These are phyloP conservation scores for Cinnamomum micranthum DNA, from an alignment of 164 flowering plant species.

Conservation along the genomic window DNA sequence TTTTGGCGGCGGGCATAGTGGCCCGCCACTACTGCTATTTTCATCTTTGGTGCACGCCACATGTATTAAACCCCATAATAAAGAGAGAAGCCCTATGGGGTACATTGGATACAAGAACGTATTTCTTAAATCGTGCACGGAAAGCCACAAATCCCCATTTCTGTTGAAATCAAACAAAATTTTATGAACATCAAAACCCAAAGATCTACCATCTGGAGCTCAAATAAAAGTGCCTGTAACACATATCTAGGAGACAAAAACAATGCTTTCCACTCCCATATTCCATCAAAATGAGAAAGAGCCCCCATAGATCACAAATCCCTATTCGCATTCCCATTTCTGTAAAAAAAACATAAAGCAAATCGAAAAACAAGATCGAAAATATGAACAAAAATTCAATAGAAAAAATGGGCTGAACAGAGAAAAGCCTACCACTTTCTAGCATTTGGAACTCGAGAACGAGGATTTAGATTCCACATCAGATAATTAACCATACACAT, in stretches of 20 bases:
- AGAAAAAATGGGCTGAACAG: not conserved
- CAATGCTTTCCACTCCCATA: too few relatives aligned
- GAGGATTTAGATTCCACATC: not conserved
- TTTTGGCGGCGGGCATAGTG: too few relatives aligned
- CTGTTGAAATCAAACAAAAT: not conserved
- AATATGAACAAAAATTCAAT: not conserved
- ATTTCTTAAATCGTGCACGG: too few relatives aligned
- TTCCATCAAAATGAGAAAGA: too few relatives aligned
- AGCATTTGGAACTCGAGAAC: not conserved
- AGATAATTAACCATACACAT: not conserved
- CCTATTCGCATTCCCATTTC: not conserved
- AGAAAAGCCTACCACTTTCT: not conserved
- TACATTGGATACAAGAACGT: too few relatives aligned
- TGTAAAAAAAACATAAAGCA: not conserved
- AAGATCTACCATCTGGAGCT: too few relatives aligned
- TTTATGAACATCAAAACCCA: not conserved
- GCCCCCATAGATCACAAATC: not conserved
- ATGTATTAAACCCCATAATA: too few relatives aligned
- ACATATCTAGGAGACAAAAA: not conserved
- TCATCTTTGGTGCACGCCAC: too few relatives aligned
- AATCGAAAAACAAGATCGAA: not conserved
- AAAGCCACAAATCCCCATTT: not conserved
- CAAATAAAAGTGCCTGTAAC: too few relatives aligned
- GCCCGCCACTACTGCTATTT: too few relatives aligned
- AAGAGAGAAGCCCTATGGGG: too few relatives aligned